Evolutionary conservation across 139 green algal species (phyloP), one percentile per base, ranked within the genome.

Genomic region (Spirogloea muscicola): DNA sequence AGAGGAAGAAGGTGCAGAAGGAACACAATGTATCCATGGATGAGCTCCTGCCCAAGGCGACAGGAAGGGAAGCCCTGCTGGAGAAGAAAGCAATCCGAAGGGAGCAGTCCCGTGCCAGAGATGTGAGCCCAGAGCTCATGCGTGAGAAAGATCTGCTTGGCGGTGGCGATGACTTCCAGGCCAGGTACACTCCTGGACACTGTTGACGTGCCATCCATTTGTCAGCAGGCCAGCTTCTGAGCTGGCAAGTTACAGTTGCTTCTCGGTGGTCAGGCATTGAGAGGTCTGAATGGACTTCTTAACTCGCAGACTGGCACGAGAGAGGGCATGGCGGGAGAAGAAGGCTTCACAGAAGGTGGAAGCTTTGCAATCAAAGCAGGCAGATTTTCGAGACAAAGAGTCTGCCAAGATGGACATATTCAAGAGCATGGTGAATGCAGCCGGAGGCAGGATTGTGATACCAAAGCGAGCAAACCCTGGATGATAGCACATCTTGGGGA

Each of bases 51-150:
- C 74, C 74, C 1, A 78, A 78, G 42, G 74, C 70, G 38, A 79
- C 74, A 31, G 74, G 74, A 13, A 40, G 74, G 9, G 74, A 82
- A 37, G 74, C 66, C 31, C 5, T 72, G 37, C 6, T 81, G 21
- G 52, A 81, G 9, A 61, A 77, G 18, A 79, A 63, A 34, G 72
- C 72, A 3, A 42, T 16, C 16, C 41, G 74, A 3, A 36, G 51
- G 43, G 48, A 82, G 57, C 18, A 29, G 2, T 18, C n/a, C 25
- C 18, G 44, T 36, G 38, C 34, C 33, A 39, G 74, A 33, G 74
- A 81, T 16, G 39, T 65, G 18, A 78, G 65, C 10, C 74, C 74
- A 4, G 74, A 81, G 5, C n/a, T 76, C 40, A 78, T 81, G 74
- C 9, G 39, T 2, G 65, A 81, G 29, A 36, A 27, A 16, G 74